phyloP scores from a whole-genome alignment of 306 rosid species.

The Fagus crenata region DNA sequence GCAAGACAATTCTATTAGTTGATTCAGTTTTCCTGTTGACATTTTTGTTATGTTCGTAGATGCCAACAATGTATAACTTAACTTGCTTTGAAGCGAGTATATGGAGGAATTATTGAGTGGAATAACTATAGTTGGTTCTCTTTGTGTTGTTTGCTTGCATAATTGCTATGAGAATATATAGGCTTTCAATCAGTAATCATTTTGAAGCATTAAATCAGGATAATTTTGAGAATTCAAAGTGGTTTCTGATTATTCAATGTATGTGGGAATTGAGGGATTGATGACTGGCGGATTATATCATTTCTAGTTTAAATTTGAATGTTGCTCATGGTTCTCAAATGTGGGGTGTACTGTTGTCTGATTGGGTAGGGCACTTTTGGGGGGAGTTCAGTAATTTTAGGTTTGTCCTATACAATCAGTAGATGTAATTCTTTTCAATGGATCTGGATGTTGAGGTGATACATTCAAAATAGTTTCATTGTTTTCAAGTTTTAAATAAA shows the following conservation, averaged over 20 bases:
- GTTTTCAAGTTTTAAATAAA: background rate
- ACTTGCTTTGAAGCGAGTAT: background rate
- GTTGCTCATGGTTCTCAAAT: background rate
- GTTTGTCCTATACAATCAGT: background rate
- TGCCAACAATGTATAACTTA: background rate
- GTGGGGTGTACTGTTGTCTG: constrained; percentile 6
- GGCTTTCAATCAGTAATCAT: background rate
- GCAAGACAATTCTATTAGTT: background rate
- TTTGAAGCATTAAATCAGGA: background rate
- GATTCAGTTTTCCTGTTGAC: background rate
- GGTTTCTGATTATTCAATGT: background rate
- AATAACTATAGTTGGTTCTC: constrained; percentile 3
- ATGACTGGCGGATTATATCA: background rate
- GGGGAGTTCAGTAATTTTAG: background rate
- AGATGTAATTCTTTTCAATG: background rate
- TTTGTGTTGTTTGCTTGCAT: background rate
- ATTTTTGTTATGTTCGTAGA: background rate
- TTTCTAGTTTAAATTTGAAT: background rate
- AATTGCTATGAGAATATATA: background rate
- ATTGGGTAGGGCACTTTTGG: background rate
- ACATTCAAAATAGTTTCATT: background rate
- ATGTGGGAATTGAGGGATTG: background rate
- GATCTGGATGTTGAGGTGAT: background rate
- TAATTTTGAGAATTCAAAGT: background rate
- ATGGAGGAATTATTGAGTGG: background rate